Percentiles rank a stretch among this genome's conserved stretches.
These are phyloP conservation scores for Racocetra persica DNA, from an alignment of 371 early-diverging fungal species.

Conservation along the genomic window DNA sequence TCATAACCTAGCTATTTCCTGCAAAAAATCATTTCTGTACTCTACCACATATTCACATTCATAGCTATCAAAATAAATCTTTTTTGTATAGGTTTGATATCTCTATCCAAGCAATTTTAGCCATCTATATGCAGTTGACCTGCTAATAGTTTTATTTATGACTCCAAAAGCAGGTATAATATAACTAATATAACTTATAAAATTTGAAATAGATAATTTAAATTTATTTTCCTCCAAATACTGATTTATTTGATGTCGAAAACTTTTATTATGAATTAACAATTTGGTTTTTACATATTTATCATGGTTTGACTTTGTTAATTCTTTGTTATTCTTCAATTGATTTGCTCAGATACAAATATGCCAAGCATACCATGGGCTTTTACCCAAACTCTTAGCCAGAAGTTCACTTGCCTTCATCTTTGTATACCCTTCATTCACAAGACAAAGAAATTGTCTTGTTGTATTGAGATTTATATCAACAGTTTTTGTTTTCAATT, in stretches of 20 bases:
- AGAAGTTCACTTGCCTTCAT: conserved; percentile 9
- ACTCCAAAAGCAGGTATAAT: too few species aligned
- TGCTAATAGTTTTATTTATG: too few species aligned
- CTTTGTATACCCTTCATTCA: too few species aligned
- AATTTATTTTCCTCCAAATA: conserved; percentile 13
- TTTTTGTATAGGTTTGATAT: too few species aligned
- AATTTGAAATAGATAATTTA: background rate
- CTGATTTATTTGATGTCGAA: background rate
- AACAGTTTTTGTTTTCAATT: too few species aligned
- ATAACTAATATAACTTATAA: too few species aligned
- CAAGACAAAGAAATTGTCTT: conserved; percentile 21
- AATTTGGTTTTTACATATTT: background rate
- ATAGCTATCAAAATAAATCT: too few species aligned
- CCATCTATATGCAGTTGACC: too few species aligned
- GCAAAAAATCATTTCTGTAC: too few species aligned
- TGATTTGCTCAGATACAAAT: conserved; percentile 24
- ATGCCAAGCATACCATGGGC: conserved; percentile 12
- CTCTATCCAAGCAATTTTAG: too few species aligned
- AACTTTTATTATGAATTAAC: background rate
- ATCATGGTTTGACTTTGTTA: background rate
- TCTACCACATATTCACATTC: too few species aligned
- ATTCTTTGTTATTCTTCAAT: background rate
- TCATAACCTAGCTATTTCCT: too few species aligned
- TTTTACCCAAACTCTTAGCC: background rate
- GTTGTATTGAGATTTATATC: background rate